phyloP scores from a whole-genome alignment of 148 eudicot genomes.

The Chenopodium quinoa region DNA sequence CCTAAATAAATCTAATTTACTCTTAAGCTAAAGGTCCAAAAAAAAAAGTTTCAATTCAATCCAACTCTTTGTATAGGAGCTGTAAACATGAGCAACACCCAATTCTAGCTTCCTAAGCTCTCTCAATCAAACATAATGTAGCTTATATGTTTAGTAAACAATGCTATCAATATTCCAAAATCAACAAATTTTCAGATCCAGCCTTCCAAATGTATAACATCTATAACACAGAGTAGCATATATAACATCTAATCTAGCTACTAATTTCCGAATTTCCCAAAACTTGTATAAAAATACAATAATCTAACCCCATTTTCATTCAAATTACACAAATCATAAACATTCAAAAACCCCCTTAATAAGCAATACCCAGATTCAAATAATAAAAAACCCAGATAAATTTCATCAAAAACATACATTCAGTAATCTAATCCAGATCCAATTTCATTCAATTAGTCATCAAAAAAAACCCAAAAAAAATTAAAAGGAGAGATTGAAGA shows the following conservation, averaged over 20 bases:
- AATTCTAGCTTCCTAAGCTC: neutral
- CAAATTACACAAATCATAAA: neutral
- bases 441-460: neutral
- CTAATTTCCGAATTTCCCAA: neutral
- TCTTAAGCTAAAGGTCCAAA: neutral
- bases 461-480: neutral
- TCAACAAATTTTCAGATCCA: neutral
- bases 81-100: neutral
- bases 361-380: constrained; percentile 9
- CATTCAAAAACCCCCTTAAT: neutral
- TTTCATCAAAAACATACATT: neutral
- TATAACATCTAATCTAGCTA: neutral
- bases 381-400: constrained; percentile 4
- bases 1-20: neutral
- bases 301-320: neutral
- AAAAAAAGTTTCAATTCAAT: neutral
- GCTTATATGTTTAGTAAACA: neutral
- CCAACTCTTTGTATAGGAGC: neutral
- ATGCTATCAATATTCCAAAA: neutral
- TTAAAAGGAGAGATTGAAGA: neutral
- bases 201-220: too few relatives aligned
- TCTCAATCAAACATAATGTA: neutral
- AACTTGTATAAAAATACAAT: neutral
- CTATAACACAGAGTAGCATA: neutral
- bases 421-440: neutral